Conservation (phyloP, 75 land plant genomes). For the Selaginella tamariscina region DNA sequence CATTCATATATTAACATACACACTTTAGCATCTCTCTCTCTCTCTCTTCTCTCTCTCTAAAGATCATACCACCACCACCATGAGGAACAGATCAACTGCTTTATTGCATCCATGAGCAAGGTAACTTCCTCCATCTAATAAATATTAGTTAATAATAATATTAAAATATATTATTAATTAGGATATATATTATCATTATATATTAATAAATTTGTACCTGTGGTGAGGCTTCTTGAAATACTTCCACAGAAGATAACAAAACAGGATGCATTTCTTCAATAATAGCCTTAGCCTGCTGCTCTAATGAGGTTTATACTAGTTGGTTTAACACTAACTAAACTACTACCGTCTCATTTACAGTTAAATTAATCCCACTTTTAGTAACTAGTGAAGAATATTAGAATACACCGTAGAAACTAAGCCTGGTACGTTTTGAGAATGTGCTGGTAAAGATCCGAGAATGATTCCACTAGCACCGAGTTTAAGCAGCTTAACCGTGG, state of each 20-base stretch:
- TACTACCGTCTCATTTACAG: background rate
- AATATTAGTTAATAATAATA: constrained; percentile 17
- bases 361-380: background rate
- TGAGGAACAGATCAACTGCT: constrained; percentile 83
- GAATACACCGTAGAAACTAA: background rate
- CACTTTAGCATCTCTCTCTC: background rate
- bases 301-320: constrained; percentile 5
- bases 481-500: background rate
- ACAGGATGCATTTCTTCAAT: constrained; percentile 49
- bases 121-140: constrained; percentile 81
- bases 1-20: constrained; percentile 10
- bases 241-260: constrained; percentile 44
- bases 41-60: too few species aligned
- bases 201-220: constrained; percentile 46
- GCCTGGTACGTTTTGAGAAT: background rate
- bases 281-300: constrained; percentile 37
- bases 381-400: background rate
- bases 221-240: constrained; percentile 70
- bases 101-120: constrained; percentile 69
- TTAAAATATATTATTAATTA: too few species aligned
- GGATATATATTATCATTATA: constrained; percentile 9
- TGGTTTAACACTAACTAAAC: background rate
- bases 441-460: background rate
- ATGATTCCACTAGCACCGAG: constrained; percentile 77
- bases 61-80: constrained; percentile 80